A percentile compares a stretch with the other conserved stretches of the same genome.
phyloP scores from a whole-genome alignment of 1,284 basidiomycete genomes.

The Pseudozyma tsukubaensis region DNA sequence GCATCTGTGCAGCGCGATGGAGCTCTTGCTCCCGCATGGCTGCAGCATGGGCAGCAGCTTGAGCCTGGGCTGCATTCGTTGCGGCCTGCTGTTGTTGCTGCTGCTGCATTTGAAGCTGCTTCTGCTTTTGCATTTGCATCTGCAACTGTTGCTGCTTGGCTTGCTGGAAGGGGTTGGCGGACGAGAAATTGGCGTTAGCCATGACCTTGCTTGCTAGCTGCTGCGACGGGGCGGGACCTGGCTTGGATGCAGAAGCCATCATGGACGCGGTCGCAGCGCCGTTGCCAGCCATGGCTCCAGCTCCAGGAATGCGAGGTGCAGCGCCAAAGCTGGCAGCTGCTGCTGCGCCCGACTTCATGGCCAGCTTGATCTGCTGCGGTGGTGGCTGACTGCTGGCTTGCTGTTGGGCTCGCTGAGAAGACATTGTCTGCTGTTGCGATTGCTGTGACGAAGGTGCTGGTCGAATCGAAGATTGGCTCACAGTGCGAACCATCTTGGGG shows the following conservation, averaged over 20 bases:
- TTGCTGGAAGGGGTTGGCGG: constrained; percentile 49
- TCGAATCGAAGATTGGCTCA: constrained; percentile 46
- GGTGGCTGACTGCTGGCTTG: constrained; percentile 19
- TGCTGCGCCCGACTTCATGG: constrained; percentile 37
- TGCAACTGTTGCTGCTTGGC: constrained; percentile 53
- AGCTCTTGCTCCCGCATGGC: constrained; percentile 37
- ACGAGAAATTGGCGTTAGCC: constrained; percentile 47
- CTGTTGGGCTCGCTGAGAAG: constrained; percentile 20
- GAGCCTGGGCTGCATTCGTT: constrained; percentile 21
- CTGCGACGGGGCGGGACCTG: not conserved
- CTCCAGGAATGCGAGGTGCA: constrained; percentile 37
- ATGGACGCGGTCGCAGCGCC: constrained; percentile 33
- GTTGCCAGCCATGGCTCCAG: constrained; percentile 25
- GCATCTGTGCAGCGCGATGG: constrained; percentile 35
- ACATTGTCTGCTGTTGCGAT: constrained; percentile 19
- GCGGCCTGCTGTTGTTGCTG: constrained; percentile 16
- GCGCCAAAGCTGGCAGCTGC: constrained; percentile 33
- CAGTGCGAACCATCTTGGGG: constrained; percentile 43
- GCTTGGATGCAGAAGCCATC: constrained; percentile 25
- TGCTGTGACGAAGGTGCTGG: constrained; percentile 19
- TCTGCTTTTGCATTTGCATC: constrained; percentile 37
- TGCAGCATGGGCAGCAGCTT: constrained; percentile 26
- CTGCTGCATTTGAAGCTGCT: constrained; percentile 25
- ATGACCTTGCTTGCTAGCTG: constrained; percentile 29
- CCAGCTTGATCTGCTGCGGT: constrained; percentile 47